Evolutionary conservation across 495 filamentous ascomycete genomes (phyloP), one percentile per base, ranked within the genome.

Genomic region (Viridothelium virens): DNA sequence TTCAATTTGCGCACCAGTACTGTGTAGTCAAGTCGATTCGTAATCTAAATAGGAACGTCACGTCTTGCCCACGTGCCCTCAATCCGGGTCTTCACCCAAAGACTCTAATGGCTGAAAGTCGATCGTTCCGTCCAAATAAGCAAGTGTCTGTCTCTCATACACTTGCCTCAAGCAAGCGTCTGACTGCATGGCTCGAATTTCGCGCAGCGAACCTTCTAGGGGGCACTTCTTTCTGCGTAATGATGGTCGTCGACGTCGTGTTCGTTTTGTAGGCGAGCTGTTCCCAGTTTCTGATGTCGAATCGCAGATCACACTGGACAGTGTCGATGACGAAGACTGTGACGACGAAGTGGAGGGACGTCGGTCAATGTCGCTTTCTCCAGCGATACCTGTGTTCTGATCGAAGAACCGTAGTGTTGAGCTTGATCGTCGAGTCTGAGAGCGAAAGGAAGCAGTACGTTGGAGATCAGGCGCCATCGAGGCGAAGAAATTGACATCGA

Each of bases 61-160:
- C 25, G 25, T 25, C 25, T 25, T 25, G 25, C 25, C 25, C 25
- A 25, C 25, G 25, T 25, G 25, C 25, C 25, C 61, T 44, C 18
- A 31, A 63, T 65, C 47, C 7, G 18, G 14, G 31, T 70, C 46
- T 5, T 67, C 37, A 38, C 65, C 59, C 9, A 46, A 59, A 34
- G 9, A 41, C 16, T 38, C 12, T 37, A 63, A 31, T 63, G 41
- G 61, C 25, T 37, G 61, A 37, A 65, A 65, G 44, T 47, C 34
- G 38, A 74, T 63, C 11, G 36, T 69, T 4, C 70, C 70, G 39
- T 74, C 46, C 2, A 77, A 68, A 56, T 77, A 77, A 14, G 68
- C 65, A 7, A 64, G 41, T 5, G 73, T 74, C 67, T 74, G 73
- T 12, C 62, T 59, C 38, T 77, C 74, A 63, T 75, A 77, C n/a